phyloP scores from a whole-genome alignment of 805 yeast genomes.

The Candida quercuum region DNA sequence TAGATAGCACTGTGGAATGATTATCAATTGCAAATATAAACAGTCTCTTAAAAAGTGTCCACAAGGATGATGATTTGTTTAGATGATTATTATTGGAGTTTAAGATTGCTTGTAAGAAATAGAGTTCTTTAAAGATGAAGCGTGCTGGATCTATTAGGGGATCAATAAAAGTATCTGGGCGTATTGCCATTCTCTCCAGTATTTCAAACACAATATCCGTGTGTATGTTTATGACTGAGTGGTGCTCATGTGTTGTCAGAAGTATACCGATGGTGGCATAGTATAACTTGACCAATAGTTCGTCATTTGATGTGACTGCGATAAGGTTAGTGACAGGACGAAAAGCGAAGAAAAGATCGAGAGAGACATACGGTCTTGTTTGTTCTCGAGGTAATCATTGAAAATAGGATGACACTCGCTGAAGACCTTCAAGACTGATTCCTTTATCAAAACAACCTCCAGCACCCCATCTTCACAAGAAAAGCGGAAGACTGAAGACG shows the following conservation, averaged over 20 bases:
- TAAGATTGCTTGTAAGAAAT: background rate
- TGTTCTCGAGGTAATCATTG: background rate
- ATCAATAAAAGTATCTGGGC: background rate
- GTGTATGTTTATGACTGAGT: background rate
- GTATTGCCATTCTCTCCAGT: background rate
- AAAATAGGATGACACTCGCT: background rate
- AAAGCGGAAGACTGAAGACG: background rate
- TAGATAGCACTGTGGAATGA: background rate
- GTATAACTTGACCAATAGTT: background rate
- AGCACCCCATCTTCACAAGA: background rate
- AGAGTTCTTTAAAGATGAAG: background rate
- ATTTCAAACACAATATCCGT: background rate
- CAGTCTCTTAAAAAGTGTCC: slow-evolving; percentile 23
- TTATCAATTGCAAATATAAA: slow-evolving; percentile 10
- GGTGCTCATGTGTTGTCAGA: background rate
- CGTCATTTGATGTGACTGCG: background rate
- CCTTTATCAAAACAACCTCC: background rate
- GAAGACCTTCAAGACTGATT: background rate
- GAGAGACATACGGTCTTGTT: background rate
- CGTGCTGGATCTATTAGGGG: background rate
- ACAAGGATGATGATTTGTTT: slow-evolving; percentile 2
- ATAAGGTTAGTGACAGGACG: background rate
- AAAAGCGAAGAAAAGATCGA: background rate
- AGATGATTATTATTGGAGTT: slow-evolving; percentile 1
- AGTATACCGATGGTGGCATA: background rate